Percentiles rank a stretch among this genome's conserved stretches.
Conservation (phyloP, 305 asterid species). For the Andrographis paniculata region DNA sequence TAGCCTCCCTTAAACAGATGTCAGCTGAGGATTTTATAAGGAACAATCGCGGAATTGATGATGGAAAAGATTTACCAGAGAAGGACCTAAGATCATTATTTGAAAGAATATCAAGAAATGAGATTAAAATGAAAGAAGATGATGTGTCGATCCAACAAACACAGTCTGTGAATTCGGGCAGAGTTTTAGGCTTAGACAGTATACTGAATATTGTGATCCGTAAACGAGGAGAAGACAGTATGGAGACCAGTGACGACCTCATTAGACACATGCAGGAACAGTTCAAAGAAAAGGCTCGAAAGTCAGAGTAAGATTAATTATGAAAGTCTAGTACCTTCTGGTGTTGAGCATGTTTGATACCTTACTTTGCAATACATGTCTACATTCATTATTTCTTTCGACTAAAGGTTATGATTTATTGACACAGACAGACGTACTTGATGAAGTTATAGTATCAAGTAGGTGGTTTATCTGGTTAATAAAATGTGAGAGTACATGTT, state of each 20-base stretch:
- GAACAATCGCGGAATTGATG: constrained; percentile 98
- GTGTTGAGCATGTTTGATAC: constrained; percentile 15
- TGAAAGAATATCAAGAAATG: constrained; percentile 86
- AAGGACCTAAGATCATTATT: constrained; percentile 88
- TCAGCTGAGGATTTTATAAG: constrained; percentile 92
- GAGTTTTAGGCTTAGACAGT: constrained; percentile 74
- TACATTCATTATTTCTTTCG: too few species aligned
- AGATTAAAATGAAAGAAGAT: constrained; percentile 98
- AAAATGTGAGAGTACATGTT: too few species aligned
- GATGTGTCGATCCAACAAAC: constrained; percentile 78
- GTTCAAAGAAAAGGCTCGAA: constrained; percentile 98
- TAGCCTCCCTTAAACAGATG: constrained; percentile 48
- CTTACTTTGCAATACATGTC: not conserved
- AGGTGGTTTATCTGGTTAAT: too few species aligned
- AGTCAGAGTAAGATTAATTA: constrained; percentile 80
- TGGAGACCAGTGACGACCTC: constrained; percentile 91
- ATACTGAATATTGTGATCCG: constrained; percentile 90
- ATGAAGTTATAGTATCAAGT: too few species aligned
- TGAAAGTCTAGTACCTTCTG: constrained; percentile 13
- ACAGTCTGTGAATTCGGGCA: constrained; percentile 78
- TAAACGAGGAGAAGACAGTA: constrained; percentile 72
- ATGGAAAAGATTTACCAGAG: constrained; percentile 93
- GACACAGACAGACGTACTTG: too few species aligned
- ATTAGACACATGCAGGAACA: constrained; percentile 99
- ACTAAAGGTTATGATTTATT: too few species aligned